These are phyloP conservation scores for Orbilia blumenaviensis DNA, from an alignment of 2,329 filamentous ascomycete genomes.

Conservation along the genomic window DNA sequence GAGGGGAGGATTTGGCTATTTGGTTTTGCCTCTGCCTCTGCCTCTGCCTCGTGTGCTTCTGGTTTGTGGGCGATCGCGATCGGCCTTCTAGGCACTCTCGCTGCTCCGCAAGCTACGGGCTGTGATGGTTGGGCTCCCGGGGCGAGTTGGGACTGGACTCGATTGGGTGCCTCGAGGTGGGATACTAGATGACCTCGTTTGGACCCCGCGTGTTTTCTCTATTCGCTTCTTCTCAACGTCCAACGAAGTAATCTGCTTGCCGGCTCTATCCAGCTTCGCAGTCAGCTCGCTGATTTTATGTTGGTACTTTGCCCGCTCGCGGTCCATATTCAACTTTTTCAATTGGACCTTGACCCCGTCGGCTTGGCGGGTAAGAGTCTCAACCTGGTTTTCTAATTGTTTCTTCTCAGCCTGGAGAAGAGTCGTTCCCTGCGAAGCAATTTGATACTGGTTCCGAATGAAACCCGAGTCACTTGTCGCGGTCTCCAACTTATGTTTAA, in stretches of 20 bases:
- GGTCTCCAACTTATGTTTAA: conserved; percentile 8
- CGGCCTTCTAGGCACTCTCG: neutral
- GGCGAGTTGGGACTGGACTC: conserved; percentile 44
- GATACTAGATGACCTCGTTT: conserved; percentile 39
- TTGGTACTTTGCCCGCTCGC: conserved; percentile 29
- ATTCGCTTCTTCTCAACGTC: conserved; percentile 39
- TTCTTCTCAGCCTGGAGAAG: conserved; percentile 12
- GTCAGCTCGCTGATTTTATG: conserved; percentile 17
- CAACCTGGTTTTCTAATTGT: conserved; percentile 13
- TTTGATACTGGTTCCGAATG: conserved; percentile 20
- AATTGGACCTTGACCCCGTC: conserved; percentile 29
- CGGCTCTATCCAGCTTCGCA: conserved; percentile 19
- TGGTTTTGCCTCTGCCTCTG: too few relatives aligned
- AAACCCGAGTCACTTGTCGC: conserved; percentile 15
- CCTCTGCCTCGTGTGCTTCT: neutral
- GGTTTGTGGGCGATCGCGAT: neutral
- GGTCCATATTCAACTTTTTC: conserved; percentile 25
- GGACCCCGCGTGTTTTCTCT: conserved; percentile 30
- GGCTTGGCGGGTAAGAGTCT: conserved; percentile 10
- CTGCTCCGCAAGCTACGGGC: conserved; percentile 10
- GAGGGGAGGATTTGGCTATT: too few relatives aligned
- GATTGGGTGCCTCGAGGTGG: conserved; percentile 38
- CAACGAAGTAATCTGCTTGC: conserved; percentile 21
- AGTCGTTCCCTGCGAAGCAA: neutral
- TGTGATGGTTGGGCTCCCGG: conserved; percentile 16